These are phyloP conservation scores for Pythium utonaiense DNA, from an alignment of 352 stramenopile species.

Conservation along the genomic window DNA sequence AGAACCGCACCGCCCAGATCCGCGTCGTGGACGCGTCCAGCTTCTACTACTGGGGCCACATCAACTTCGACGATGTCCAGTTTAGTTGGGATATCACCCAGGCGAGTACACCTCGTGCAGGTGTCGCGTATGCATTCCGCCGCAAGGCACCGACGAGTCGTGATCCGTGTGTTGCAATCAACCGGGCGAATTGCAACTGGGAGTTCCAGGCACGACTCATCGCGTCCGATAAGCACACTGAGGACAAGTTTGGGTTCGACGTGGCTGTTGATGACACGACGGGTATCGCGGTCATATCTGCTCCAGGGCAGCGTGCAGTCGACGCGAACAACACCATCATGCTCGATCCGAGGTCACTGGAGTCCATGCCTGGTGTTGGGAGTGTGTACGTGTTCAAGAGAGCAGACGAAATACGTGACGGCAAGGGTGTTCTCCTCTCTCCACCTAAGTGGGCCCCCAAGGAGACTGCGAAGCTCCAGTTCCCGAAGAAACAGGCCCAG, in stretches of 20 bases:
- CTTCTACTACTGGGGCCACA: constrained; percentile 90
- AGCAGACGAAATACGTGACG: constrained; percentile 57
- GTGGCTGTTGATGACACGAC: constrained; percentile 83
- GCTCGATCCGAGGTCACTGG: constrained; percentile 22
- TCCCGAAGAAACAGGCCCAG: constrained; percentile 55
- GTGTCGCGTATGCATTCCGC: constrained; percentile 78
- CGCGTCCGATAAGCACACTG: constrained; percentile 85
- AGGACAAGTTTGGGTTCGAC: constrained; percentile 83
- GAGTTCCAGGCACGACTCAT: constrained; percentile 85
- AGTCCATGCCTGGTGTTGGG: constrained; percentile 42
- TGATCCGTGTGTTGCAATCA: constrained; percentile 64
- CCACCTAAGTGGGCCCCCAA: constrained; percentile 66
- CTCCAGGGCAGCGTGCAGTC: constrained; percentile 65
- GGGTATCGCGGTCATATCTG: constrained; percentile 79
- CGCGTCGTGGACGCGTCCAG: constrained; percentile 91
- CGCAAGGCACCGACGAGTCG: constrained; percentile 47
- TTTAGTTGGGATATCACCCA: constrained; percentile 91
- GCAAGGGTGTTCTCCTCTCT: constrained; percentile 54
- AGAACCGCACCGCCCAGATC: constrained; percentile 85
- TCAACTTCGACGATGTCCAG: constrained; percentile 95
- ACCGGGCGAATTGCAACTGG: constrained; percentile 76
- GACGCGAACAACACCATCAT: constrained; percentile 84
- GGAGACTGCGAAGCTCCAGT: constrained; percentile 78
- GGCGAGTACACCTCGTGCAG: constrained; percentile 55
- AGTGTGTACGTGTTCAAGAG: constrained; percentile 70